These are phyloP conservation scores for Penicillium cosmopolitanum DNA, from an alignment of 495 filamentous ascomycete genomes.

Conservation along the genomic window DNA sequence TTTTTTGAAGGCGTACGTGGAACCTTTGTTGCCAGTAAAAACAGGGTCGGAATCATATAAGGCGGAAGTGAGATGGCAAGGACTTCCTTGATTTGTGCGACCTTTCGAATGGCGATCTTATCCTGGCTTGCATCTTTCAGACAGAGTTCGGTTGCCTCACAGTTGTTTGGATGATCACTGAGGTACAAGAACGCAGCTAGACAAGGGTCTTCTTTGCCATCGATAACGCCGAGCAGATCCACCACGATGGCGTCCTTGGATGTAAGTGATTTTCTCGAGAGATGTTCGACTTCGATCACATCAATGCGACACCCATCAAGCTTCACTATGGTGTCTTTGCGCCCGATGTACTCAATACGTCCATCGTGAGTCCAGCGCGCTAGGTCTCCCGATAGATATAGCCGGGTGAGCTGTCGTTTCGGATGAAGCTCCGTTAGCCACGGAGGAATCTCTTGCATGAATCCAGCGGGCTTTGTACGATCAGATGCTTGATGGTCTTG, in stretches of 20 bases:
- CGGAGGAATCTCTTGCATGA: constrained; percentile 10
- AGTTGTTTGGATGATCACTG: constrained; percentile 17
- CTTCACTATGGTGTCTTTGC: constrained; percentile 80
- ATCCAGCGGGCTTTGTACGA: constrained; percentile 11
- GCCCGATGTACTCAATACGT: constrained; percentile 71
- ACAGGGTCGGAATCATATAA: constrained; percentile 27
- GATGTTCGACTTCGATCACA: constrained; percentile 67
- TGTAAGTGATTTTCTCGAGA: constrained; percentile 17
- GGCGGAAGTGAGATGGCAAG: constrained; percentile 15
- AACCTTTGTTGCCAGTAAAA: constrained; percentile 29
- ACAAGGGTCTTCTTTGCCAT: constrained; percentile 26
- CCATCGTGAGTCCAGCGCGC: constrained; percentile 71
- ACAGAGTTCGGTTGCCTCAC: constrained; percentile 1
- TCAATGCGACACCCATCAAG: constrained; percentile 78
- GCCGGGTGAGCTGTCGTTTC: constrained; percentile 8
- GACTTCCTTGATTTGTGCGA: constrained; percentile 9
- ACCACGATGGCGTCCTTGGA: constrained; percentile 25
- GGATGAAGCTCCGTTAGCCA: constrained; percentile 20
- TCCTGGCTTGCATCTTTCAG: constrained; percentile 15
- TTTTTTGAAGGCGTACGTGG: constrained; percentile 49
- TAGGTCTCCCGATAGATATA: constrained; percentile 79
- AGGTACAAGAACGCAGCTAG: constrained; percentile 27
- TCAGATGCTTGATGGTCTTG: constrained; percentile 17
- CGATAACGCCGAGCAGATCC: constrained; percentile 26
- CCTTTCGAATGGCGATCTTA: constrained; percentile 1